Percentiles rank a stretch among this genome's conserved stretches.
phyloP scores from a whole-genome alignment of 306 rosid genomes.

The Vachellia pachyceras region DNA sequence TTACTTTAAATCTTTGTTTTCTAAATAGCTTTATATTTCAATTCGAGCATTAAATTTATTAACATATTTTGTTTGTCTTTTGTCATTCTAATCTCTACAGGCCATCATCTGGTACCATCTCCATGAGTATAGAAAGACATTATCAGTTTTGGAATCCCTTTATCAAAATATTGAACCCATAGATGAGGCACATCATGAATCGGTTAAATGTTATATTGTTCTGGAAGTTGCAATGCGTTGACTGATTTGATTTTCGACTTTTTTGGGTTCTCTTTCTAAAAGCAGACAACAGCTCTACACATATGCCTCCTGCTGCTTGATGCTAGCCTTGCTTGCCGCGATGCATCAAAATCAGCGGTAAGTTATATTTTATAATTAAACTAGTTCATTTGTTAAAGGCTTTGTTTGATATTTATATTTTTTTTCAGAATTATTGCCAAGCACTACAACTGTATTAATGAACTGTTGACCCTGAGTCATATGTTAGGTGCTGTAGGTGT shows the following conservation, averaged over 20 bases:
- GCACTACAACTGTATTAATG: neutral
- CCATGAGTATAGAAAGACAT: constrained; percentile 80
- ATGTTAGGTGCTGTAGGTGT: neutral
- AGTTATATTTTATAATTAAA: constrained; percentile 52
- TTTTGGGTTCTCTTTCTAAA: constrained; percentile 29
- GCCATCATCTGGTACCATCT: constrained; percentile 95
- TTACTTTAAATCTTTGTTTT: constrained; percentile 17
- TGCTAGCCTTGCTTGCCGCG: constrained; percentile 87
- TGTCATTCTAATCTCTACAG: constrained; percentile 48
- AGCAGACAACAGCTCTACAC: constrained; percentile 91
- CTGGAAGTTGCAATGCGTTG: constrained; percentile 33
- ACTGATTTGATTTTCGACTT: constrained; percentile 32
- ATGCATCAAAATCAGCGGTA: constrained; percentile 94
- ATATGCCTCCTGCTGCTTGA: constrained; percentile 91
- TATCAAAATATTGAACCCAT: constrained; percentile 92
- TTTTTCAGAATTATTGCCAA: neutral
- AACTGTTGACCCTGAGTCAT: neutral
- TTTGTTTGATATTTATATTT: neutral
- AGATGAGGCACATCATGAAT: constrained; percentile 71
- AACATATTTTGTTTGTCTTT: constrained; percentile 11
- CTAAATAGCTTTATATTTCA: constrained; percentile 5
- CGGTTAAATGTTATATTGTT: constrained; percentile 26
- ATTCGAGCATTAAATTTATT: constrained; percentile 6
- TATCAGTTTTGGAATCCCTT: constrained; percentile 81
- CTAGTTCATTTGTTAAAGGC: constrained; percentile 32